Conservation (phyloP, 192 early-diverging fungal species). For the Backusella morwellensis region DNA sequence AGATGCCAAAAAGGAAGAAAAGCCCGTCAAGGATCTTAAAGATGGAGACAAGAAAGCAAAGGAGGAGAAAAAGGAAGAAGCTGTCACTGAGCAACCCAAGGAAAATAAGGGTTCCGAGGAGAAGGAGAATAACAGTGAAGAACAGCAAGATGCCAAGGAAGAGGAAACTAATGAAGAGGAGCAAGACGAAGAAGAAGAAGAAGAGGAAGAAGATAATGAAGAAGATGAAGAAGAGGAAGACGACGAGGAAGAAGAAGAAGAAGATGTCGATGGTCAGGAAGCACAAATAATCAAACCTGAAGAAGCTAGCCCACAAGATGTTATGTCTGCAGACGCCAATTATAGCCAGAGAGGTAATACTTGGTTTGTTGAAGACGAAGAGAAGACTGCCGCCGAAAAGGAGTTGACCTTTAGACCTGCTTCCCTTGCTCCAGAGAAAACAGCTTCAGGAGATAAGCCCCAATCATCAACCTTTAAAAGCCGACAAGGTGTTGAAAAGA, state of each 20-base stretch:
- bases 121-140: neutral
- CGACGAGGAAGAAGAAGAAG: neutral
- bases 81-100: neutral
- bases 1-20: neutral
- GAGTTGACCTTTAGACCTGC: neutral
- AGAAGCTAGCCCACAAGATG: no score
- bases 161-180: neutral
- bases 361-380: neutral
- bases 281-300: neutral
- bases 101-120: neutral
- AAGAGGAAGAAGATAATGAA: neutral
- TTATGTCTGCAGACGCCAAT: neutral
- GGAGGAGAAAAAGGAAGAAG: neutral
- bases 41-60: neutral
- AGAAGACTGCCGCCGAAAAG: neutral
- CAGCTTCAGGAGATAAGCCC: neutral
- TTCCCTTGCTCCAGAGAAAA: neutral
- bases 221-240: neutral
- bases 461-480: neutral
- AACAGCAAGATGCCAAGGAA: neutral
- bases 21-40: no score
- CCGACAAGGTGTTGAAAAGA: neutral
- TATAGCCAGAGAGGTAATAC: neutral
- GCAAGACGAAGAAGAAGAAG: neutral
- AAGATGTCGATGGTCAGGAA: neutral